A percentile compares a stretch with the other conserved stretches of the same genome.
Evolutionary conservation across 768 basidiomycete genomes (phyloP).

Genomic region (Macrocybe gigantea): DNA sequence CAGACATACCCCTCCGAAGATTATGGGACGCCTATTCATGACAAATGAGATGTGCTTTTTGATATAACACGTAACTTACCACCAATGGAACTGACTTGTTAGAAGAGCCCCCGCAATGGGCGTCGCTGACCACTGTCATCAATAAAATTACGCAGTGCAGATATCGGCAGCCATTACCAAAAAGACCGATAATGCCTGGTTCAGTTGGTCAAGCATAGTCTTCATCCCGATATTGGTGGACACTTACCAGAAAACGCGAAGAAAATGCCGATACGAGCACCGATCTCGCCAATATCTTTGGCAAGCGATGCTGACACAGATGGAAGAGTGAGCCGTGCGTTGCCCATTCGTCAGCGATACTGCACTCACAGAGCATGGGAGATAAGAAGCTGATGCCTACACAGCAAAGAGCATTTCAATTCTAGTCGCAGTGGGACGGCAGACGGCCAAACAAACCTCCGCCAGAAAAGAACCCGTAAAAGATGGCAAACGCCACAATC

Average conservation of each 20-base stretch:
- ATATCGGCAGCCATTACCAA: slow-evolving; percentile 22
- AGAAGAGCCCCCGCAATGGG: slow-evolving; percentile 49
- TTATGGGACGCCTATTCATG: background rate
- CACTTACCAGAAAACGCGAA: slow-evolving; percentile 21
- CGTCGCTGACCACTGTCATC: slow-evolving; percentile 21
- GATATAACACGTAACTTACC: slow-evolving; percentile 29
- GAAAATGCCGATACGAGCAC: slow-evolving; percentile 40
- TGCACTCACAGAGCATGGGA: background rate
- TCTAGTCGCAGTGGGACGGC: background rate
- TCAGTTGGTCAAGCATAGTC: background rate
- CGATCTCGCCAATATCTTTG: slow-evolving; percentile 37
- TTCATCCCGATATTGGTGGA: background rate
- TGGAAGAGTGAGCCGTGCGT: background rate
- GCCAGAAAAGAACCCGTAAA: slow-evolving; percentile 45
- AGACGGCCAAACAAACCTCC: slow-evolving; percentile 17
- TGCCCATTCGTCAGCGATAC: background rate
- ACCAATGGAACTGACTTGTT: slow-evolving; percentile 37
- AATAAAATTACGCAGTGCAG: background rate
- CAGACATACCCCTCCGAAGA: slow-evolving; percentile 19
- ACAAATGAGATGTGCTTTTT: background rate
- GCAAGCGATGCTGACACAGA: slow-evolving; percentile 23
- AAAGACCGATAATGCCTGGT: slow-evolving; percentile 22
- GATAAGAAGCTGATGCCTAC: background rate
- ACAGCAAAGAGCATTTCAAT: too few species aligned
- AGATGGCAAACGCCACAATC: slow-evolving; percentile 30